phyloP scores from a whole-genome alignment of 768 basidiomycete genomes.

The Tylopilus subfusipes region DNA sequence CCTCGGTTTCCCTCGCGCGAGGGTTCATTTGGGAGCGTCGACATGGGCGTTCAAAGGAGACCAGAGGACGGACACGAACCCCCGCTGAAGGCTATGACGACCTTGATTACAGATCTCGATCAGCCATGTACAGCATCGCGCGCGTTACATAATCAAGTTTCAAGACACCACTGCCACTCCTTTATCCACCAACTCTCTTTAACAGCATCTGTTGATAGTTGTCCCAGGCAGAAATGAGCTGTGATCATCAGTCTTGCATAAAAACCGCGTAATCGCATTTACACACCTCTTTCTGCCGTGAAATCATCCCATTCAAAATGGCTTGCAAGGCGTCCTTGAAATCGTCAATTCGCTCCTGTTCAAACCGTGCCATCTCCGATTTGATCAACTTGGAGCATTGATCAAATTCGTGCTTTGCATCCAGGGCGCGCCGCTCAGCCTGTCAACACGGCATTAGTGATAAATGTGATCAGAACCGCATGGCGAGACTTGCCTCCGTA shows the following conservation, averaged over 20 bases:
- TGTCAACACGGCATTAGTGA: constrained; percentile 28
- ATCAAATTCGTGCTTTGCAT: constrained; percentile 87
- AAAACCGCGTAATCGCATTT: no score
- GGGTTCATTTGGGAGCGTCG: constrained; percentile 6
- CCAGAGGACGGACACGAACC: no score
- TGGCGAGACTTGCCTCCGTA: constrained; percentile 57
- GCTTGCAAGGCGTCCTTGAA: constrained; percentile 82
- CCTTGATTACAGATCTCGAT: constrained; percentile 37
- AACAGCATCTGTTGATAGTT: constrained; percentile 72
- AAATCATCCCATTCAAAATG: constrained; percentile 85
- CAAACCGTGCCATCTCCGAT: constrained; percentile 84
- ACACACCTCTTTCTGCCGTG: constrained; percentile 73
- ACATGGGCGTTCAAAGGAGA: background rate
- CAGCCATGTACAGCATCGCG: background rate
- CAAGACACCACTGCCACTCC: background rate
- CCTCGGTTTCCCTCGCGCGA: constrained; percentile 31
- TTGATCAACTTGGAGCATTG: constrained; percentile 85
- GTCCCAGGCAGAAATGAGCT: constrained; percentile 81
- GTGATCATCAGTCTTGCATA: background rate
- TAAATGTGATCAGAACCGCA: background rate
- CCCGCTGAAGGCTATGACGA: background rate
- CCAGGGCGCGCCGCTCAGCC: constrained; percentile 82
- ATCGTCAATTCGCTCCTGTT: constrained; percentile 89
- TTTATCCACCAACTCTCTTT: constrained; percentile 35
- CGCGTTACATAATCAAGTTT: no score